Evolutionary conservation across 1,284 basidiomycete species (phyloP).

Genomic region (Neonothopanus nambi): DNA sequence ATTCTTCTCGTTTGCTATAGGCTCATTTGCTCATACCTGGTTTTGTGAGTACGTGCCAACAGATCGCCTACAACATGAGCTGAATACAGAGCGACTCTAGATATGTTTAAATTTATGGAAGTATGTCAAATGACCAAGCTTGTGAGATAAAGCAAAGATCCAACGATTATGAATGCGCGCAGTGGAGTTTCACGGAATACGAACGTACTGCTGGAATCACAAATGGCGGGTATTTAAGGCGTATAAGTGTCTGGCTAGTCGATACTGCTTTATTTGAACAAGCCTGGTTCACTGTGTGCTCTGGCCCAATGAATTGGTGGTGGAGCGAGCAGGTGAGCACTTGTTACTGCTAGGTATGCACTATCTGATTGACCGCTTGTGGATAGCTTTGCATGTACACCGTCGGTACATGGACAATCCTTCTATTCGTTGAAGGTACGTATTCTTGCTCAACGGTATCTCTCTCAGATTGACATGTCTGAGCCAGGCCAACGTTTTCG

Average conservation of each 20-base stretch:
- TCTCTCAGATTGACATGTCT: background rate
- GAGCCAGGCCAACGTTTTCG: slow-evolving; percentile 41
- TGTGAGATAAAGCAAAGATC: no score
- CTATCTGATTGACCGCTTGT: no score
- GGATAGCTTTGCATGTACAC: slow-evolving; percentile 55
- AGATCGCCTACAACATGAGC: background rate
- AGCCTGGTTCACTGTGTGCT: slow-evolving; percentile 41
- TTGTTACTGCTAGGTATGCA: background rate
- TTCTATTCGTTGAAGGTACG: slow-evolving; percentile 59
- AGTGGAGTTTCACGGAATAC: slow-evolving; percentile 60
- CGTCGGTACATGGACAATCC: slow-evolving; percentile 61
- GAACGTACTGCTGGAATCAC: slow-evolving; percentile 24
- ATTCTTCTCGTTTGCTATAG: slow-evolving; percentile 36
- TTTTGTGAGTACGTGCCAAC: slow-evolving; percentile 47
- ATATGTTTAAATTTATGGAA: slow-evolving; percentile 53
- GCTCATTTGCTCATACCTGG: slow-evolving; percentile 58
- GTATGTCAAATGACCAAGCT: no score
- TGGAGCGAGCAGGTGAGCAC: slow-evolving; percentile 63
- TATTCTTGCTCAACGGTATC: background rate
- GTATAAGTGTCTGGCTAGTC: slow-evolving; percentile 58
- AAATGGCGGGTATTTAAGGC: slow-evolving; percentile 24
- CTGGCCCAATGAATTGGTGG: slow-evolving; percentile 62
- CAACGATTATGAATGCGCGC: background rate
- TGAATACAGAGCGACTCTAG: slow-evolving; percentile 31
- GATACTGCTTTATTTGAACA: slow-evolving; percentile 67